phyloP scores from a whole-genome alignment of 140 eudicot species.

The Erigeron philadelphicus region DNA sequence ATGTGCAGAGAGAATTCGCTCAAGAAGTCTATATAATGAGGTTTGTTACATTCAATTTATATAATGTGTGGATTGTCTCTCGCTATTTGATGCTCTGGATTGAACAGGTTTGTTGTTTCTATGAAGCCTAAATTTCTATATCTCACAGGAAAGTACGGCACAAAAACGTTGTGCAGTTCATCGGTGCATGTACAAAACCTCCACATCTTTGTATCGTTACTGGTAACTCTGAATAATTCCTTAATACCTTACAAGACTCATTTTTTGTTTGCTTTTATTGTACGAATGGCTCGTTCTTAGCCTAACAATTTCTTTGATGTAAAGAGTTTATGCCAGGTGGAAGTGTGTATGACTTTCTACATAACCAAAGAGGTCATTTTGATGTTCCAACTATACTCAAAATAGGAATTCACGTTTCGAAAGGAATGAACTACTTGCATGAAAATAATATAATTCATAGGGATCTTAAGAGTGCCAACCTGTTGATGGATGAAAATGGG shows the following conservation, averaged over 20 bases:
- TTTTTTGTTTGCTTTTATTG: neutral
- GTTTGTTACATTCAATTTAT: slow-evolving; percentile 32
- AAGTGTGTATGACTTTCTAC: slow-evolving; percentile 76
- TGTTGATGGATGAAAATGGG: slow-evolving; percentile 73
- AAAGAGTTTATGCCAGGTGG: slow-evolving; percentile 86
- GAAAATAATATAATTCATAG: slow-evolving; percentile 79
- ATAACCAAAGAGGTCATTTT: slow-evolving; percentile 60
- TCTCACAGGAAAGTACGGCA: slow-evolving; percentile 78
- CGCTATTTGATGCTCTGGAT: neutral
- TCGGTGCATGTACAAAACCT: slow-evolving; percentile 88
- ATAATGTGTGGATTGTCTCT: slow-evolving; percentile 1
- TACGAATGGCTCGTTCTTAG: slow-evolving; percentile 11
- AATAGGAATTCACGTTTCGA: slow-evolving; percentile 70
- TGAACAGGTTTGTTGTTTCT: slow-evolving; percentile 8
- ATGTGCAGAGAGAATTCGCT: slow-evolving; percentile 64
- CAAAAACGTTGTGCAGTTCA: slow-evolving; percentile 80
- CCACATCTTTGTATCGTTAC: slow-evolving; percentile 84
- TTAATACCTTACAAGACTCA: slow-evolving; percentile 1
- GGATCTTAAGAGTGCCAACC: slow-evolving; percentile 91
- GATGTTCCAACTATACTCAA: slow-evolving; percentile 58
- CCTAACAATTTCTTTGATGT: slow-evolving; percentile 12
- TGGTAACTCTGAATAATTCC: slow-evolving; percentile 41
- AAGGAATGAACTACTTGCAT: slow-evolving; percentile 89
- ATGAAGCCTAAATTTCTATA: slow-evolving; percentile 23
- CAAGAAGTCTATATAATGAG: slow-evolving; percentile 87